Evolutionary conservation across 2,329 filamentous ascomycete genomes (phyloP).

Genomic region (Exophiala sideris): DNA sequence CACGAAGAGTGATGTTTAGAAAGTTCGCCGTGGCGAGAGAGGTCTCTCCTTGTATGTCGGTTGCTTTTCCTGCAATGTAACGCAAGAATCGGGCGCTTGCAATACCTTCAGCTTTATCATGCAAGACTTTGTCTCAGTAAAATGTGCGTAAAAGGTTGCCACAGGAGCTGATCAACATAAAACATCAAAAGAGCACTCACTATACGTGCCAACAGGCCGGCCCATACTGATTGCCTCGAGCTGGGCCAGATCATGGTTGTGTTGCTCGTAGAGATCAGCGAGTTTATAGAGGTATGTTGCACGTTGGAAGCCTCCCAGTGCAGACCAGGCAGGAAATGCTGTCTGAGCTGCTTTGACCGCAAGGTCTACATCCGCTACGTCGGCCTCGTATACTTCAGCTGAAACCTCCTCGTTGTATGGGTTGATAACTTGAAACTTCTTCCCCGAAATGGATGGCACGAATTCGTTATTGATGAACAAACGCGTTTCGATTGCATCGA

Average conservation of each 20-base stretch:
- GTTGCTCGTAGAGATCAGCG: conserved; percentile 39
- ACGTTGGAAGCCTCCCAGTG: conserved; percentile 44
- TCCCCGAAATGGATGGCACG: conserved; percentile 29
- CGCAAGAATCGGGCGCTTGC: conserved; percentile 67
- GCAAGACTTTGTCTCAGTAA: no score
- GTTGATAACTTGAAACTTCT: conserved; percentile 33
- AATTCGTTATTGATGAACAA: conserved; percentile 36
- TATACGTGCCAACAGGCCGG: conserved; percentile 47
- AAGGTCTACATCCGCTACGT: conserved; percentile 32
- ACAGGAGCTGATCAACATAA: not conserved
- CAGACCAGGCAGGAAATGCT: conserved; percentile 43
- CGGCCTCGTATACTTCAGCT: conserved; percentile 30
- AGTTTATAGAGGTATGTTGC: conserved; percentile 40
- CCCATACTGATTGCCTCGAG: conserved; percentile 51
- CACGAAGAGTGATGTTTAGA: conserved; percentile 54
- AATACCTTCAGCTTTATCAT: conserved; percentile 62
- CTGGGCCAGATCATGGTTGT: conserved; percentile 43
- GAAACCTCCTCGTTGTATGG: conserved; percentile 31
- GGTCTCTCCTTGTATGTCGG: conserved; percentile 43
- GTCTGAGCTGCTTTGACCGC: conserved; percentile 31
- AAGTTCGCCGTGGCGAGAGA: conserved; percentile 43
- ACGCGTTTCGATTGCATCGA: conserved; percentile 34
- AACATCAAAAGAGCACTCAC: conserved; percentile 33
- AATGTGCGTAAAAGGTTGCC: no score
- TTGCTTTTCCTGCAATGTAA: conserved; percentile 57